A percentile compares a stretch with the other conserved stretches of the same genome.
These are phyloP conservation scores for Aspergillus ibericus DNA, from an alignment of 2,329 filamentous ascomycete species.

Conservation along the genomic window DNA sequence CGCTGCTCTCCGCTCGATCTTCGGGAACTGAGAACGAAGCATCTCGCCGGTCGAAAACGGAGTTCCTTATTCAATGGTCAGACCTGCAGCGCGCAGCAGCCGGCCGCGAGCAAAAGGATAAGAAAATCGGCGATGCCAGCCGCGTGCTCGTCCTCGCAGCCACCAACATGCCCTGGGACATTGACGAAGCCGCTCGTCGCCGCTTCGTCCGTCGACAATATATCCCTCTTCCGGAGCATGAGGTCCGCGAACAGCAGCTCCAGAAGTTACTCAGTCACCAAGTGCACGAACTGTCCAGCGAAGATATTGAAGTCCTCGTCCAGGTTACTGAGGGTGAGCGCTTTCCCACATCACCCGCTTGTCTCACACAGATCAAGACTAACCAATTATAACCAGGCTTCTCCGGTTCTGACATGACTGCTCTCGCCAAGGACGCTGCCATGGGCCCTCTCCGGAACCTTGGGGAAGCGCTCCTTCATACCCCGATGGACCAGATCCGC, in stretches of 20 bases:
- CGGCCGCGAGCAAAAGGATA: constrained; percentile 65
- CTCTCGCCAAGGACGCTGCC: constrained; percentile 92
- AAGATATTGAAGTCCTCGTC: constrained; percentile 74
- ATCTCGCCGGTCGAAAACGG: constrained; percentile 90
- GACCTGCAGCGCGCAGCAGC: constrained; percentile 90
- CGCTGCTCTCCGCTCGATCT: constrained; percentile 78
- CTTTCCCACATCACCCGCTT: neutral
- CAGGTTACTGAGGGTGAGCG: constrained; percentile 72
- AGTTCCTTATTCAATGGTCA: constrained; percentile 97
- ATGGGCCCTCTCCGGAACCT: constrained; percentile 93
- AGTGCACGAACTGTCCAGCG: constrained; percentile 72
- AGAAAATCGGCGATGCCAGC: constrained; percentile 74
- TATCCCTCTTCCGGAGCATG: constrained; percentile 85
- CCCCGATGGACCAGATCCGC: constrained; percentile 91
- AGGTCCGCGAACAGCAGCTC: constrained; percentile 77
- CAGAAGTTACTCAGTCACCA: constrained; percentile 79
- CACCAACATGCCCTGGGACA: constrained; percentile 95
- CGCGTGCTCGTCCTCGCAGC: constrained; percentile 90
- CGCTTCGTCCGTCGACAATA: constrained; percentile 93
- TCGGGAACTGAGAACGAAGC: constrained; percentile 83
- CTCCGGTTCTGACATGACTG: constrained; percentile 94
- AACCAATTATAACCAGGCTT: constrained; percentile 65
- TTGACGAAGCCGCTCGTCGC: constrained; percentile 89
- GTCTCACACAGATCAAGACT: neutral
- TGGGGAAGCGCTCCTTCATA: constrained; percentile 84